phyloP scores from a whole-genome alignment of 2,329 filamentous ascomycete genomes.

The Tolypocladium ovalisporum region DNA sequence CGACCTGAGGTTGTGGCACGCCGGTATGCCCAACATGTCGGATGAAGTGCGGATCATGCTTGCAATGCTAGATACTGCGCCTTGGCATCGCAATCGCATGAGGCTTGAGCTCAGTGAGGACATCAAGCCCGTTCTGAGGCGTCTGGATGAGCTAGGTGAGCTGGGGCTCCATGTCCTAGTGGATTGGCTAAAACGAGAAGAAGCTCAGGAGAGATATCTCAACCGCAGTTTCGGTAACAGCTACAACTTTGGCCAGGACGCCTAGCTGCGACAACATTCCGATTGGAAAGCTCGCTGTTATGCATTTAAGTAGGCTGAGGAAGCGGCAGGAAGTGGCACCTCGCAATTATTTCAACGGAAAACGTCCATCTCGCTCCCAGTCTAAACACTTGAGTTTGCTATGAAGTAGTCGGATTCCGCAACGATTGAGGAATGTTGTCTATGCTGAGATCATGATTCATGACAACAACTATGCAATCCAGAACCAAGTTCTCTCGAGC shows the following conservation, averaged over 20 bases:
- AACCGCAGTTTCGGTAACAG: too few relatives aligned
- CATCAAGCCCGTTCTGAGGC: constrained; percentile 31
- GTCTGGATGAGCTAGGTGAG: constrained; percentile 24
- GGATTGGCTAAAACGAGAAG: constrained; percentile 31
- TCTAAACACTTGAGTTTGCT: too few relatives aligned
- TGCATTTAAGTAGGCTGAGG: too few relatives aligned
- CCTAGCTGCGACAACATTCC: too few relatives aligned
- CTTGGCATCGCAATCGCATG: constrained; percentile 48
- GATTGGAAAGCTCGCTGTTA: too few relatives aligned
- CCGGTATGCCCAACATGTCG: constrained; percentile 48
- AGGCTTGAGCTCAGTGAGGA: constrained; percentile 40
- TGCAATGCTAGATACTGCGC: constrained; percentile 48
- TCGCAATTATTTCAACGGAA: too few relatives aligned
- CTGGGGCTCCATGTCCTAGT: constrained; percentile 37
- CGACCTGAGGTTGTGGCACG: constrained; percentile 53
- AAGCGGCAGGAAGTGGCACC: too few relatives aligned
- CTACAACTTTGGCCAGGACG: too few relatives aligned
- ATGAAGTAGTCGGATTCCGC: too few relatives aligned
- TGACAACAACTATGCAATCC: constrained; percentile 21
- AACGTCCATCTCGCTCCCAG: too few relatives aligned
- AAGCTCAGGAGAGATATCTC: constrained; percentile 10
- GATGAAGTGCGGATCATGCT: constrained; percentile 43
- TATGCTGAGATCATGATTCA: too few relatives aligned
- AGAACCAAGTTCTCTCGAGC: constrained; percentile 27
- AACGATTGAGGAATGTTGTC: too few relatives aligned